Evolutionary conservation across 106 monocot genomes (phyloP).

Genomic region (Hemerocallis citrina): DNA sequence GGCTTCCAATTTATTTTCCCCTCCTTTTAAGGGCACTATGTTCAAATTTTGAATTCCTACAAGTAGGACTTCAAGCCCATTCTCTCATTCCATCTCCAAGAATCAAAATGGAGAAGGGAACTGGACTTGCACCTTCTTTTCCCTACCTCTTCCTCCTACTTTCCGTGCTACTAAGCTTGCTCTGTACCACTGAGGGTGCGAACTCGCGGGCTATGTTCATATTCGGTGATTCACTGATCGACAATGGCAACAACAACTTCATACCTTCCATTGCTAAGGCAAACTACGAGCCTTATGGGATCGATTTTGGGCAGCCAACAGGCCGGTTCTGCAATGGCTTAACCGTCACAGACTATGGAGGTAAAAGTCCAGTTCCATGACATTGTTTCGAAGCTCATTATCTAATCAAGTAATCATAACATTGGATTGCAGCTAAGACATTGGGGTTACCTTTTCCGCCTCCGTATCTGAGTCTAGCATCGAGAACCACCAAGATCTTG

Average conservation of each 20-base stretch:
- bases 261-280: slow-evolving; percentile 33
- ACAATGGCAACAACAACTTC: slow-evolving; percentile 55
- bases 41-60: no score
- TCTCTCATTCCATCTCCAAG: no score
- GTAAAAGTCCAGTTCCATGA: slow-evolving; percentile 1
- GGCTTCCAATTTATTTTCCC: no score
- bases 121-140: neutral
- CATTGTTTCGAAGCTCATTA: no score
- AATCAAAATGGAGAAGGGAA: neutral
- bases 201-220: slow-evolving; percentile 45
- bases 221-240: slow-evolving; percentile 49
- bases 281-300: slow-evolving; percentile 44
- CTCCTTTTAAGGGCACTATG: no score
- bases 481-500: slow-evolving; percentile 18
- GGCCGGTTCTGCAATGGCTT: slow-evolving; percentile 59
- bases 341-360: slow-evolving; percentile 39
- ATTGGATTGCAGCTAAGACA: slow-evolving; percentile 18
- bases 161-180: neutral
- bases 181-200: slow-evolving; percentile 2
- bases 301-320: slow-evolving; percentile 37
- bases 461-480: slow-evolving; percentile 33
- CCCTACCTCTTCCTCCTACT: neutral
- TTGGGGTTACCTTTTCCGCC: slow-evolving; percentile 33
- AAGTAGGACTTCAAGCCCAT: no score
- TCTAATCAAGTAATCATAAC: no score